These are phyloP conservation scores for Trypanosoma brucei DNA, from an alignment of 208 protist genomes.

Conservation along the genomic window DNA sequence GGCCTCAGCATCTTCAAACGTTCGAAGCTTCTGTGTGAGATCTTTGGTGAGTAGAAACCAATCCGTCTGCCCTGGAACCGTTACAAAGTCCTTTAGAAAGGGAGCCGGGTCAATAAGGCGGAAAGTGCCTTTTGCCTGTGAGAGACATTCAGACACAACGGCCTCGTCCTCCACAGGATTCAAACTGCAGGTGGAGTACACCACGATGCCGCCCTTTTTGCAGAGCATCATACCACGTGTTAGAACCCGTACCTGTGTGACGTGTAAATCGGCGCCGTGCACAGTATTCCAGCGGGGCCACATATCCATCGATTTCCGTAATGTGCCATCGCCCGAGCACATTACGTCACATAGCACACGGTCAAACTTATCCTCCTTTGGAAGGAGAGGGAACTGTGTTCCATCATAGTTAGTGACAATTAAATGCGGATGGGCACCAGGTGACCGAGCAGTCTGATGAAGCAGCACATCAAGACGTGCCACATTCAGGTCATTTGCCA, in stretches of 20 bases:
- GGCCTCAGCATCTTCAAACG: slow-evolving; percentile 54
- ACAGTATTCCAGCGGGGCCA: slow-evolving; percentile 89
- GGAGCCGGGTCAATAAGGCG: slow-evolving; percentile 76
- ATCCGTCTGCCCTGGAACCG: slow-evolving; percentile 58
- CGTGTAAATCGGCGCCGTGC: slow-evolving; percentile 82
- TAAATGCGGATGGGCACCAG: slow-evolving; percentile 65
- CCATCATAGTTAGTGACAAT: slow-evolving; percentile 90
- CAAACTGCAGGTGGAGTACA: slow-evolving; percentile 95
- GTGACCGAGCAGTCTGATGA: slow-evolving; percentile 69
- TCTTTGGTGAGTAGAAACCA: slow-evolving; percentile 84
- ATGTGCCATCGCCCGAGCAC: slow-evolving; percentile 94
- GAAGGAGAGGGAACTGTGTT: slow-evolving; percentile 67
- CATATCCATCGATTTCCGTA: slow-evolving; percentile 92
- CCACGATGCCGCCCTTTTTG: slow-evolving; percentile 81
- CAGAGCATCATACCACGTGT: slow-evolving; percentile 75
- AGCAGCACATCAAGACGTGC: slow-evolving; percentile 81
- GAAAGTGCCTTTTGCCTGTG: slow-evolving; percentile 53
- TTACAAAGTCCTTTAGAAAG: slow-evolving; percentile 69
- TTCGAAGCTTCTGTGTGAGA: slow-evolving; percentile 35
- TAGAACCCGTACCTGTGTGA: slow-evolving; percentile 76
- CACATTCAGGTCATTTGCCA: slow-evolving; percentile 88
- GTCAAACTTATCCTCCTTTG: slow-evolving; percentile 70
- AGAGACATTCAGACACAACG: slow-evolving; percentile 84
- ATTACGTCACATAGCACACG: slow-evolving; percentile 93
- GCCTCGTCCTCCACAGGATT: slow-evolving; percentile 95